These are phyloP conservation scores for Mrakia blollopis DNA, from an alignment of 768 basidiomycete genomes.

Conservation along the genomic window DNA sequence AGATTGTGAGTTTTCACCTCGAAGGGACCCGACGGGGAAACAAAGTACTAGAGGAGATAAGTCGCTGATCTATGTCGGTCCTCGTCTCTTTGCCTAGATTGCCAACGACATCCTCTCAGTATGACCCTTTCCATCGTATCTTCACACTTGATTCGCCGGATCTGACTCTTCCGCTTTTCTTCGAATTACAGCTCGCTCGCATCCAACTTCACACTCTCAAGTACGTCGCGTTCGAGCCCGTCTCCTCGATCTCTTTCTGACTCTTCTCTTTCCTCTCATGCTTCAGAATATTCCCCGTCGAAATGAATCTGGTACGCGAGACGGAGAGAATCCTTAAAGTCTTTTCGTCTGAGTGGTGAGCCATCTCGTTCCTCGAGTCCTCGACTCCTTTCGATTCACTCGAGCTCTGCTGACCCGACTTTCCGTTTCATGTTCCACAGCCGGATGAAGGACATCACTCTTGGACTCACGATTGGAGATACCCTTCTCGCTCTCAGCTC, in stretches of 20 bases:
- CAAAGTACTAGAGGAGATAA: too few species aligned
- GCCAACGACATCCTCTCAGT: conserved; percentile 47
- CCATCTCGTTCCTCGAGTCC: background rate
- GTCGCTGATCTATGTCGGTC: background rate
- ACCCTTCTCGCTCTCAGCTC: conserved; percentile 37
- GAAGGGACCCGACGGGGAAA: too few species aligned
- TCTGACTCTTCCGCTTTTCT: conserved; percentile 37
- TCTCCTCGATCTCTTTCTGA: background rate
- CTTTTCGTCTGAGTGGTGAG: conserved; percentile 45
- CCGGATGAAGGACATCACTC: conserved; percentile 43
- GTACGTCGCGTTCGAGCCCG: conserved; percentile 20
- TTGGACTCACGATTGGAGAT: conserved; percentile 42
- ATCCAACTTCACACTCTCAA: conserved; percentile 26
- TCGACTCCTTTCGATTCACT: background rate
- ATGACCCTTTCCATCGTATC: background rate
- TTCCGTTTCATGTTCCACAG: background rate
- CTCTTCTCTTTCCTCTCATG: background rate
- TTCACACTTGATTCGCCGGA: background rate
- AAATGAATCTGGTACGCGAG: conserved; percentile 39
- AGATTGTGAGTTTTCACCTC: conserved; percentile 31
- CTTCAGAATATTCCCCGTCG: conserved; percentile 37
- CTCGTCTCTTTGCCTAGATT: conserved; percentile 33
- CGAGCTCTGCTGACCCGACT: background rate
- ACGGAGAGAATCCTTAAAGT: conserved; percentile 44
- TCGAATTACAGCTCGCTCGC: conserved; percentile 16